Conservation (phyloP, 2,329 filamentous ascomycete genomes). For the Trichoderma sp. region DNA sequence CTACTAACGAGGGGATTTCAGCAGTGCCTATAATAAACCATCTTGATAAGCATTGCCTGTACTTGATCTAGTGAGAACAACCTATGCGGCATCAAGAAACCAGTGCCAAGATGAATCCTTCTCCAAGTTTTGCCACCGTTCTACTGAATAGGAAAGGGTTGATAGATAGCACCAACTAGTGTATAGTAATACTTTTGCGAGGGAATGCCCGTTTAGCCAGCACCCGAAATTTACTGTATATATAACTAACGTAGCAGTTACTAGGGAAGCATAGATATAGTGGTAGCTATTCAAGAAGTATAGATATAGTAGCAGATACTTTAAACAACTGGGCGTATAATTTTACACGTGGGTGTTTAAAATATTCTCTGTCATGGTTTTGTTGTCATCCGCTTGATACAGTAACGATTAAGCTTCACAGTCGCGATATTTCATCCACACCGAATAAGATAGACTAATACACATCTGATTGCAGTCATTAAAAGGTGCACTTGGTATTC, state of each 20-base stretch:
- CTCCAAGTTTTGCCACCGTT: neutral
- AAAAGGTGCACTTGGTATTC: neutral
- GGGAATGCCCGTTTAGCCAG: too few relatives aligned
- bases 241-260: too few relatives aligned
- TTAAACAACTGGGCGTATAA: too few relatives aligned
- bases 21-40: neutral
- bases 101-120: neutral
- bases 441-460: neutral
- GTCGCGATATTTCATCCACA: neutral
- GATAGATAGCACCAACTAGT: neutral
- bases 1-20: neutral
- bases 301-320: too few relatives aligned
- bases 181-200: too few relatives aligned
- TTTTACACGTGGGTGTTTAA: too few relatives aligned
- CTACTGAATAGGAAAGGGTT: neutral
- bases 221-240: too few relatives aligned
- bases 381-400: neutral
- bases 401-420: neutral
- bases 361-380: too few relatives aligned
- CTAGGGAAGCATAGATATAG: neutral
- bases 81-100: neutral
- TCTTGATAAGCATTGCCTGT: neutral
- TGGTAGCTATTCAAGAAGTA: too few relatives aligned
- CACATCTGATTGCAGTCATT: neutral
- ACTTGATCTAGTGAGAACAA: neutral